These are phyloP conservation scores for Paralagenidium karlingii DNA, from an alignment of 352 stramenopile species.

Conservation along the genomic window DNA sequence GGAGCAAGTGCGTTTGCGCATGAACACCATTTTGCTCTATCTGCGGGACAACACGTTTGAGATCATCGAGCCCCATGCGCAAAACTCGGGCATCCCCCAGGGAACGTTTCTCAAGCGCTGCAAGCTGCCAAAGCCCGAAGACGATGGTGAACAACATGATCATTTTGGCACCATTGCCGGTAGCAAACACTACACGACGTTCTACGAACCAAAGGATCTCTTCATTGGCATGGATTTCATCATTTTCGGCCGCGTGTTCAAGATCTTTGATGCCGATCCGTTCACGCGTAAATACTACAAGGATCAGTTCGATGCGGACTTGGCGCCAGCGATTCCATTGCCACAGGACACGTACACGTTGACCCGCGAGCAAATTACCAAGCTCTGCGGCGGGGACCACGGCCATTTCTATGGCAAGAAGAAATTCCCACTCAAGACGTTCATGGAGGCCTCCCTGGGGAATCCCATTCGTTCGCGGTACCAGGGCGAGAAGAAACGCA, in stretches of 20 bases:
- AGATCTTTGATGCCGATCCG: slow-evolving; percentile 59
- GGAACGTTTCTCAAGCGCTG: slow-evolving; percentile 78
- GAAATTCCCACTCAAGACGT: slow-evolving; percentile 68
- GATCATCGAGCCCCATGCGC: slow-evolving; percentile 70
- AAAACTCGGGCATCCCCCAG: slow-evolving; percentile 80
- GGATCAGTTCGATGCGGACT: no score
- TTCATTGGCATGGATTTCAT: slow-evolving; percentile 52
- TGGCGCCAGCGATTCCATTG: slow-evolving; percentile 38
- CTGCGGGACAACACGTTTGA: slow-evolving; percentile 80
- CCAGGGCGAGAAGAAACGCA: slow-evolving; percentile 69
- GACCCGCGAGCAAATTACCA: slow-evolving; percentile 62
- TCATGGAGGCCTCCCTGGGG: slow-evolving; percentile 73
- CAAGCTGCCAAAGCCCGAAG: slow-evolving; percentile 41
- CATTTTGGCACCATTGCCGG: no score
- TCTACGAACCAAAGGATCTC: slow-evolving; percentile 41
- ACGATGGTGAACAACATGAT: no score
- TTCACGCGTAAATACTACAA: slow-evolving; percentile 69
- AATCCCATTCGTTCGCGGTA: slow-evolving; percentile 51
- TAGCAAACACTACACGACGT: no score
- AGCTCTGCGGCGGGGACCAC: slow-evolving; percentile 52
- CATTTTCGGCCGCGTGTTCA: slow-evolving; percentile 66
- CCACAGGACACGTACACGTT: slow-evolving; percentile 77
- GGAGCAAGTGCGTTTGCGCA: slow-evolving; percentile 60
- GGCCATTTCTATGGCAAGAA: slow-evolving; percentile 66
- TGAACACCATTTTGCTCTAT: slow-evolving; percentile 70